These are phyloP conservation scores for Fusarium sp. DNA, from an alignment of 2,329 filamentous ascomycete genomes.

Conservation along the genomic window DNA sequence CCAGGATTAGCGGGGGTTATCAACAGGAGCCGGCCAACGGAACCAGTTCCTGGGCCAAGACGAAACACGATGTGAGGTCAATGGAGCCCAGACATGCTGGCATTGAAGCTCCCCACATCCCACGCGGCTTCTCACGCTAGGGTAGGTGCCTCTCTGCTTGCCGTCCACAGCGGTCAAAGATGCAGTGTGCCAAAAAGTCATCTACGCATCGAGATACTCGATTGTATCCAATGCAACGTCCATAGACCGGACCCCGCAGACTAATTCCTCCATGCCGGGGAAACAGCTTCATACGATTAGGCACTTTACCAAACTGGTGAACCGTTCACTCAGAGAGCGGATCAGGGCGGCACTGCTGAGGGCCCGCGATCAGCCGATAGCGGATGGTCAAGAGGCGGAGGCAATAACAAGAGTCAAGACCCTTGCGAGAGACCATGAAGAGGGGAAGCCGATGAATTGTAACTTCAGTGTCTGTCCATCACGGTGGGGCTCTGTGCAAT, in stretches of 20 bases:
- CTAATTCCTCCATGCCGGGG: slow-evolving; percentile 15
- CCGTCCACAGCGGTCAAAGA: slow-evolving; percentile 16
- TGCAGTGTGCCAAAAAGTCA: slow-evolving; percentile 6
- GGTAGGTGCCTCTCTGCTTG: not conserved
- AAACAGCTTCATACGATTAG: slow-evolving; percentile 20
- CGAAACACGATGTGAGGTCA: slow-evolving; percentile 32
- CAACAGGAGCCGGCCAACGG: slow-evolving; percentile 20
- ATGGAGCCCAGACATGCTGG: slow-evolving; percentile 26
- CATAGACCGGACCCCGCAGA: slow-evolving; percentile 36
- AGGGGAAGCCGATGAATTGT: slow-evolving; percentile 3
- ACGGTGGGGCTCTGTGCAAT: slow-evolving; percentile 10
- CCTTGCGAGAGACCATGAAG: slow-evolving; percentile 5
- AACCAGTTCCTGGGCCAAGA: slow-evolving; percentile 18
- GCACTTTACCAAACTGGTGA: slow-evolving; percentile 1
- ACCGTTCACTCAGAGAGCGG: slow-evolving; percentile 1
- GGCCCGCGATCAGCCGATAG: slow-evolving; percentile 7
- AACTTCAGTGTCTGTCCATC: not conserved
- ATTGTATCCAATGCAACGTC: not conserved
- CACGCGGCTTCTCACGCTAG: slow-evolving; percentile 19
- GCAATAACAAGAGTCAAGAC: slow-evolving; percentile 9
- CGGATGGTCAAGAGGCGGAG: not conserved
- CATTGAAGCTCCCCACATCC: slow-evolving; percentile 30
- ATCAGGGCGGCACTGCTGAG: not conserved
- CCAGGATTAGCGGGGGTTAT: slow-evolving; percentile 11
- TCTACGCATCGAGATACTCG: not conserved